Conservation (phyloP, 129 eudicot species). For the Escallonia rubra region DNA sequence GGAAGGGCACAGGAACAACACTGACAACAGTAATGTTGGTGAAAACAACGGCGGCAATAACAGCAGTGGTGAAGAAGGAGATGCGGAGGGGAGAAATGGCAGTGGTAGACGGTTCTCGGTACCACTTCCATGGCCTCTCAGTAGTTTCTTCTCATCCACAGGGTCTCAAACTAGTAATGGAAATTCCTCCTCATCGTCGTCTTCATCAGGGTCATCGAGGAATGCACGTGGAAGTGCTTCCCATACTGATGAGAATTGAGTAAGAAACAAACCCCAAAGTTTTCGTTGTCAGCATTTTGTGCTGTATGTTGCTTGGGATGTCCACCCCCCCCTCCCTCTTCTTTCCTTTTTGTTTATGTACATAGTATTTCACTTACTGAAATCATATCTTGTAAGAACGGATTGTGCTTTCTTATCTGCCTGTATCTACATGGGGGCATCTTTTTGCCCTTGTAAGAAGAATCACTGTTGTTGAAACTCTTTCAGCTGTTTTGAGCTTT, state of each 20-base stretch:
- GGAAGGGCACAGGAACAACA: conserved; percentile 14
- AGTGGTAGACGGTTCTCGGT: conserved; percentile 39
- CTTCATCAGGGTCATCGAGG: conserved; percentile 32
- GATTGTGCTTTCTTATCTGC: too few species aligned
- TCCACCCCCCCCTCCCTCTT: too few species aligned
- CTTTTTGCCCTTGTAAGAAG: too few species aligned
- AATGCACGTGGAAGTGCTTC: conserved; percentile 15
- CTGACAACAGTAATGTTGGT: neutral
- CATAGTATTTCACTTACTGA: too few species aligned
- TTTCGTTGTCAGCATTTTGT: too few species aligned
- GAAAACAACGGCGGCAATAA: neutral
- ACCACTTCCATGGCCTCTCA: conserved; percentile 61
- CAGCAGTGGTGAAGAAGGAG: conserved; percentile 10
- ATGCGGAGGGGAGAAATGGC: conserved; percentile 26
- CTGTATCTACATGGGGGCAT: too few species aligned
- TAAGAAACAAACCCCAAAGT: too few species aligned
- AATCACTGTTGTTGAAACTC: too few species aligned
- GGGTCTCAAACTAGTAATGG: conserved; percentile 20
- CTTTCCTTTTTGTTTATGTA: too few species aligned
- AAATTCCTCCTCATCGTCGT: conserved; percentile 20
- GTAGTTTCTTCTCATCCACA: conserved; percentile 49
- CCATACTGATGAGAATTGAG: conserved; percentile 18
- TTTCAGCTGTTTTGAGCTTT: too few species aligned
- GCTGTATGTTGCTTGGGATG: too few species aligned
- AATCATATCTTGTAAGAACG: too few species aligned